Conservation (phyloP, 768 basidiomycete genomes). For the Rhodosporidiobolus odoratus region DNA sequence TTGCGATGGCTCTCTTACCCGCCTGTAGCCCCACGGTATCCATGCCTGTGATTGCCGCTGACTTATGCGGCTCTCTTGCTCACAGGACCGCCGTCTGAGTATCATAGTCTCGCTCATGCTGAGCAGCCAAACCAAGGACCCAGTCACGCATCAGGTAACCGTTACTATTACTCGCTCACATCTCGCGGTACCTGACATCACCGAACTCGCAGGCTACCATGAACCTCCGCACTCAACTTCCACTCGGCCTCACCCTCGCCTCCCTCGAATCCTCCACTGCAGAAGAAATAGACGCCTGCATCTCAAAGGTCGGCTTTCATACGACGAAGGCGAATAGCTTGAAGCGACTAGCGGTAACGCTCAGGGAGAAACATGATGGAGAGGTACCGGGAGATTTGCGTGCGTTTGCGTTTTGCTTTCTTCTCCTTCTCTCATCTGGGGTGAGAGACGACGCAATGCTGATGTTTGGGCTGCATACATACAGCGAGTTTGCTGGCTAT, state of each 20-base stretch:
- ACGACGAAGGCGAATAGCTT: slow-evolving; percentile 30
- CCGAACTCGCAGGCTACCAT: slow-evolving; percentile 74
- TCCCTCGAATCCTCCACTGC: slow-evolving; percentile 63
- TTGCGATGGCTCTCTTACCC: neutral
- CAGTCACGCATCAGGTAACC: slow-evolving; percentile 28
- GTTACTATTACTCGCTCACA: neutral
- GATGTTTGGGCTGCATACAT: neutral
- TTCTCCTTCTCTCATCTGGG: no score
- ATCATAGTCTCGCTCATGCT: slow-evolving; percentile 91
- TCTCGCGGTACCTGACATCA: slow-evolving; percentile 47
- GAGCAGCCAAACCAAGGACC: slow-evolving; percentile 79
- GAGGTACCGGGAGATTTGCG: slow-evolving; percentile 65
- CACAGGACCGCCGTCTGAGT: slow-evolving; percentile 70
- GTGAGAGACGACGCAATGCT: neutral
- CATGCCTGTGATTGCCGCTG: neutral
- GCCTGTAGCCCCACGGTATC: neutral
- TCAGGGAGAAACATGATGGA: slow-evolving; percentile 67
- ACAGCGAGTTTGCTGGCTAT: slow-evolving; percentile 74
- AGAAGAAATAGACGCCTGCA: slow-evolving; percentile 50
- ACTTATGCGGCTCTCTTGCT: neutral
- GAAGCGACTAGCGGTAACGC: slow-evolving; percentile 36
- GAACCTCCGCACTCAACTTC: slow-evolving; percentile 66
- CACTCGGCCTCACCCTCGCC: slow-evolving; percentile 72
- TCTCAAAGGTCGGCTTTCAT: slow-evolving; percentile 42
- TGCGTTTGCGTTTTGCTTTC: neutral